Evolutionary conservation across 805 yeast species (phyloP), one percentile per base, ranked within the genome.

Genomic region (Candida alai): DNA sequence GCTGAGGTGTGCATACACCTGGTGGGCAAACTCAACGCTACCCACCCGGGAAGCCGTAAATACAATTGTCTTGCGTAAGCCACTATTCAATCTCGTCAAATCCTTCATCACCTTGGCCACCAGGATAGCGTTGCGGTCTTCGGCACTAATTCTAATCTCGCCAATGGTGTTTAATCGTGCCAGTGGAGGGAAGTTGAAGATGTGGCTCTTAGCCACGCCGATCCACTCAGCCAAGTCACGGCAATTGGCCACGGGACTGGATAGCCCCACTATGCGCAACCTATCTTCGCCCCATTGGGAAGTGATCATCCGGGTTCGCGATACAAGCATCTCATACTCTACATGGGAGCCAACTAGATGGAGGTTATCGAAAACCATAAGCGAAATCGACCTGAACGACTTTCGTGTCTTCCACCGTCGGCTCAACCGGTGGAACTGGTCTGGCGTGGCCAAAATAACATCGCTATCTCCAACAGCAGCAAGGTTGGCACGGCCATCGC

Each of bases 161-260:
- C 72, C 75, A 10, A 86, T 46, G 3, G 84, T 77, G 27, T 60
- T 51, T 6, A 65, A 60, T 37, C 90, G 65, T 28, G 78, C 80
- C 32, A 62, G 62, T 0, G 94, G 79, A 12, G 77, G 70, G 52
- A 83, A 88, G 48, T 87, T 88, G 62, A 68, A 86, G 5, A 80
- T 67, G 31, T 76, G 67, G 14, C 57, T 62, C 47, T 77, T 80
- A 1, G 70, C 46, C 17, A 83, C 80, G 2, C 93, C 95, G 19
- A 93, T 57, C 96, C 97, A 93, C 35, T 81, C 85, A 1, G 84
- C 90, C 38, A 89, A 58, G 43, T 86, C 96, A 33, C 76, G 68
- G 3, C 83, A 84, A 49, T 80, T 84, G 0, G 93, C 77, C 24
- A 90, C 54, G 2, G 95, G 76, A 1, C 77, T 68, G 1, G 84